These are phyloP conservation scores for Ostreobium quekettii DNA, from an alignment of 139 green algal genomes.

Conservation along the genomic window DNA sequence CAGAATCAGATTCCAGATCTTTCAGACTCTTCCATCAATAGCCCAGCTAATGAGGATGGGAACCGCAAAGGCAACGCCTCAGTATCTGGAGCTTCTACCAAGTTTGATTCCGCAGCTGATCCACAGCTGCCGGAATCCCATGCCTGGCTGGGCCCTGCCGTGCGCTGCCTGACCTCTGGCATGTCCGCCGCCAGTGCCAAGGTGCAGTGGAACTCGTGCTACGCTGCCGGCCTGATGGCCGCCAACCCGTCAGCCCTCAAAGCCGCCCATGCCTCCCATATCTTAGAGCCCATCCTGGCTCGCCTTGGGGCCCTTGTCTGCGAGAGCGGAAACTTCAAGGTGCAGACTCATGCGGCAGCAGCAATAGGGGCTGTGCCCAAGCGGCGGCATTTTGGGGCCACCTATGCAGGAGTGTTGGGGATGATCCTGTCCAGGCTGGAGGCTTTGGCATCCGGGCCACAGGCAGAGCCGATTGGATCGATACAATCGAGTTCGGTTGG, in stretches of 20 bases:
- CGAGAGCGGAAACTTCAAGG: constrained; percentile 59
- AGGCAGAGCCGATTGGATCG: neutral
- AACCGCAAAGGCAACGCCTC: neutral
- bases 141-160: constrained; percentile 30
- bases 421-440: constrained; percentile 36
- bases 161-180: constrained; percentile 34
- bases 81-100: neutral
- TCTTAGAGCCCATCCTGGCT: constrained; percentile 27
- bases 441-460: constrained; percentile 18
- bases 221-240: constrained; percentile 29
- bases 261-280: neutral
- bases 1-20: neutral
- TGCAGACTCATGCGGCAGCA: constrained; percentile 48
- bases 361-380: constrained; percentile 33
- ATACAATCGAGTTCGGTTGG: neutral
- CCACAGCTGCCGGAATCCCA: neutral
- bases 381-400: constrained; percentile 27
- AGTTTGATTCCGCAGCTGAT: neutral
- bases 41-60: neutral
- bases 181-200: constrained; percentile 49
- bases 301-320: constrained; percentile 49
- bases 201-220: constrained; percentile 56
- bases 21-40: neutral
- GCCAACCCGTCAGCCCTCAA: constrained; percentile 21
- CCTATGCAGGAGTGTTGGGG: constrained; percentile 32